Evolutionary conservation across 495 filamentous ascomycete species (phyloP).

Genomic region (Chaetomium cochliodes): DNA sequence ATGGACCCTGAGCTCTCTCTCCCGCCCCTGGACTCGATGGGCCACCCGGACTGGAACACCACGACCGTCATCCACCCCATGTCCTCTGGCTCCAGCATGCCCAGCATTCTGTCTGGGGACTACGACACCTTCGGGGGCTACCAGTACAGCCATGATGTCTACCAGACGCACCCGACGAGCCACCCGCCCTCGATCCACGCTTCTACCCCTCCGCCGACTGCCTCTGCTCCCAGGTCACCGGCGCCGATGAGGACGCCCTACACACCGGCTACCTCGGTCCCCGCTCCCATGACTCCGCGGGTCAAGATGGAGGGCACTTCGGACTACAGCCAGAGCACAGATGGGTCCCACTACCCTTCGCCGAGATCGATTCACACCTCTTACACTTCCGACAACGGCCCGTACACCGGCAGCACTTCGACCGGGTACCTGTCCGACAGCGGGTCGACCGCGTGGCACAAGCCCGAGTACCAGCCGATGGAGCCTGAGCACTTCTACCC

Average conservation of each 20-base stretch:
- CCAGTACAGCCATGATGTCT: conserved; percentile 50
- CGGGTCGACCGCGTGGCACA: conserved; percentile 49
- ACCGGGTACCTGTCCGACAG: conserved; percentile 52
- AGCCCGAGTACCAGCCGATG: conserved; percentile 46
- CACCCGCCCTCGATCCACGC: conserved; percentile 47
- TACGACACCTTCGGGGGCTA: conserved; percentile 55
- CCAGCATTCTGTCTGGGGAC: conserved; percentile 51
- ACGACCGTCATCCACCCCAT: conserved; percentile 39
- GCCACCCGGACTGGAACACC: conserved; percentile 45
- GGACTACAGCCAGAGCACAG: conserved; percentile 43
- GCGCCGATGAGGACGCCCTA: conserved; percentile 39
- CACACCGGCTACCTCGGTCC: conserved; percentile 37
- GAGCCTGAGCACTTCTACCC: conserved; percentile 46
- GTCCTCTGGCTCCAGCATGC: conserved; percentile 43
- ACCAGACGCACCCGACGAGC: conserved; percentile 43
- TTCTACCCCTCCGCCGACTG: conserved; percentile 43
- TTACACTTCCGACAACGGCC: conserved; percentile 39
- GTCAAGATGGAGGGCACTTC: conserved; percentile 52
- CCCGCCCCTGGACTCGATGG: conserved; percentile 46
- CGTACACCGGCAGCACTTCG: conserved; percentile 39
- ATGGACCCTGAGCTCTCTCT: conserved; percentile 45
- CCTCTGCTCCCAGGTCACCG: conserved; percentile 46
- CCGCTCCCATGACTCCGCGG: conserved; percentile 41
- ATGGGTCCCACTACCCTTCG: conserved; percentile 50
- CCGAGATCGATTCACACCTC: conserved; percentile 46